Conservation (phyloP, 2,329 filamentous ascomycete species). For the Bipolaris zeicola region DNA sequence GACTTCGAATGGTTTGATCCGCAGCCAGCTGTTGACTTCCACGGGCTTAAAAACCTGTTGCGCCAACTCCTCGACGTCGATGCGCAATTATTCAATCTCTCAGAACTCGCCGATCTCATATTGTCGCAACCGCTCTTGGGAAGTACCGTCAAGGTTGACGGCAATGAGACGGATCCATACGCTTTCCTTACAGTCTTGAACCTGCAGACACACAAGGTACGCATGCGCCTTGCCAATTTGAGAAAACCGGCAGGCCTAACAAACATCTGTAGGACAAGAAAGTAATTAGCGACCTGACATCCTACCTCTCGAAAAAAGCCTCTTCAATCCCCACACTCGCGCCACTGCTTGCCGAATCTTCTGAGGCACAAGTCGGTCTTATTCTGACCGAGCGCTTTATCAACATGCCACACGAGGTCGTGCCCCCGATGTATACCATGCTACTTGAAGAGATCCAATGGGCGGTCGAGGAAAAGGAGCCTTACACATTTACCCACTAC, state of each 20-base stretch:
- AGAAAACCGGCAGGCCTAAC: conserved; percentile 2
- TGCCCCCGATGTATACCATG: conserved; percentile 94
- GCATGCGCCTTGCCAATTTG: neutral
- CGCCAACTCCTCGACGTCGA: conserved; percentile 94
- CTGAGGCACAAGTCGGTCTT: conserved; percentile 70
- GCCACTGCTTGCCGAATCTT: conserved; percentile 44
- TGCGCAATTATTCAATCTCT: conserved; percentile 82
- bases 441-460: conserved; percentile 87
- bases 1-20: conserved; percentile 99
- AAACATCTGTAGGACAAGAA: conserved; percentile 62
- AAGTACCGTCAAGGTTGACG: conserved; percentile 96
- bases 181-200: conserved; percentile 91
- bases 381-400: conserved; percentile 92
- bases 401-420: conserved; percentile 93
- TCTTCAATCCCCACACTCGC: conserved; percentile 58
- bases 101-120: conserved; percentile 82
- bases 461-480: conserved; percentile 87
- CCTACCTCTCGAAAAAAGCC: conserved; percentile 67
- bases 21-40: conserved; percentile 86
- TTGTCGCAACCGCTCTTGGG: conserved; percentile 85
- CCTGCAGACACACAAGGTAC: conserved; percentile 71
- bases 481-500: conserved; percentile 92
- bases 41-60: conserved; percentile 87
- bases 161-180: conserved; percentile 89
- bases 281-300: conserved; percentile 70